phyloP scores from a whole-genome alignment of 345 rosid genomes.

The Gossypium herbaceum region DNA sequence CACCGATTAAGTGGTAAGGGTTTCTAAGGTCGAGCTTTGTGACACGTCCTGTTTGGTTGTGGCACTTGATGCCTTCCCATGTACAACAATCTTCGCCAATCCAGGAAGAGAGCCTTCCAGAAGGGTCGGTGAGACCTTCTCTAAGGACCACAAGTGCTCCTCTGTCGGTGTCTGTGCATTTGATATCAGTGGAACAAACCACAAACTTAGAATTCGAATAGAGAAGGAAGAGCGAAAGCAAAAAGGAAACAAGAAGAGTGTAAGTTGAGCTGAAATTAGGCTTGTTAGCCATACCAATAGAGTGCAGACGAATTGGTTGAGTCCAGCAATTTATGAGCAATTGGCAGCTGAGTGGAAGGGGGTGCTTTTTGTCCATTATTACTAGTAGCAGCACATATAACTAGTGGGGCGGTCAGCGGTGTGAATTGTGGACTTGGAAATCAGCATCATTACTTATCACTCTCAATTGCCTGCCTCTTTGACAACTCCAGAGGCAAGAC shows the following conservation, averaged over 20 bases:
- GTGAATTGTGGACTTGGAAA: not conserved
- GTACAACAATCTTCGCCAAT: conserved; percentile 21
- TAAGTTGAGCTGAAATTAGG: not conserved
- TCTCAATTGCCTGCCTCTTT: not conserved
- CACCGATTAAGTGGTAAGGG: conserved; percentile 7
- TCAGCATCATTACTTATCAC: not conserved
- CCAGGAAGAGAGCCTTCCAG: conserved; percentile 31
- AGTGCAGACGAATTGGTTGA: not conserved
- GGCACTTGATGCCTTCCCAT: conserved; percentile 30
- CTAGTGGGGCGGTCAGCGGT: not conserved
- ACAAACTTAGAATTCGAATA: not conserved
- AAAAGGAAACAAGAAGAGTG: not conserved
- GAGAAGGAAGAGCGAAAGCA: not conserved
- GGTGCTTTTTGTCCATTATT: not conserved
- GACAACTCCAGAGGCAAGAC: not conserved
- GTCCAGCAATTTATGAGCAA: not conserved
- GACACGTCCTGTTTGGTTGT: conserved; percentile 17
- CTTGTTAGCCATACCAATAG: not conserved
- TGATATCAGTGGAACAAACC: not conserved
- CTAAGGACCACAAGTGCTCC: conserved; percentile 27
- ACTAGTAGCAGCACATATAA: not conserved
- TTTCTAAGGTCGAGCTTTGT: conserved; percentile 25
- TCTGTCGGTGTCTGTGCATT: conserved; percentile 23
- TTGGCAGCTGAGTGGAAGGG: not conserved
- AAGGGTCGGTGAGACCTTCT: conserved; percentile 28